phyloP scores from a whole-genome alignment of 2,329 filamentous ascomycete genomes.

The Phialocephala subalpina region DNA sequence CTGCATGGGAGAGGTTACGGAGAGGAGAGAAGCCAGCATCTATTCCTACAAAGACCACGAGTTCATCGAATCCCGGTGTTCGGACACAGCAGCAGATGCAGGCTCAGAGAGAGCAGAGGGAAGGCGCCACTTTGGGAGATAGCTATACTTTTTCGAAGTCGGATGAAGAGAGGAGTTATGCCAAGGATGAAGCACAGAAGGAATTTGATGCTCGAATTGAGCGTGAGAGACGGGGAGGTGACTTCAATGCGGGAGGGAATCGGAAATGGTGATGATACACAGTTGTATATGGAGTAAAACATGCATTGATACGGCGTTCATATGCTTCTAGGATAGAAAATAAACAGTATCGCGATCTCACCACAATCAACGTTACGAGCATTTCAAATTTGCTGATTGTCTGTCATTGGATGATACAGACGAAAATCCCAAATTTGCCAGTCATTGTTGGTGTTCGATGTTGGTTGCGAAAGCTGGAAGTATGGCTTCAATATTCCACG shows the following conservation, averaged over 20 bases:
- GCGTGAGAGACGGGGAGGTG: slow-evolving; percentile 41
- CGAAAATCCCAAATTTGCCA: background rate
- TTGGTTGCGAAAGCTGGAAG: background rate
- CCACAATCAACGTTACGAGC: background rate
- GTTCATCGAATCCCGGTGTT: slow-evolving; percentile 22
- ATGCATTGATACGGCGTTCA: background rate
- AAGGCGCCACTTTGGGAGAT: slow-evolving; percentile 27
- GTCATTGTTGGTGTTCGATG: background rate
- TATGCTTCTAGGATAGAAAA: background rate
- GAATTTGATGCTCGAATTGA: slow-evolving; percentile 46
- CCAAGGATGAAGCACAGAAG: slow-evolving; percentile 39
- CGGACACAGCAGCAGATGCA: slow-evolving; percentile 27
- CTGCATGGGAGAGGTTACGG: slow-evolving; percentile 45
- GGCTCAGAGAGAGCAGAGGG: slow-evolving; percentile 20
- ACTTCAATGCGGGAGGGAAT: slow-evolving; percentile 33
- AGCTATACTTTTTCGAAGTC: slow-evolving; percentile 38
- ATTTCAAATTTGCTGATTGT: background rate
- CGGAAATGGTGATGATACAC: slow-evolving; percentile 16
- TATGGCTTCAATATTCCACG: background rate
- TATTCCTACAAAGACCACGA: slow-evolving; percentile 11
- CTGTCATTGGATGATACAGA: background rate
- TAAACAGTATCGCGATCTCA: background rate
- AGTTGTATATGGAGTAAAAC: background rate
- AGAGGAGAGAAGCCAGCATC: slow-evolving; percentile 28
- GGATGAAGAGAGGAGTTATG: slow-evolving; percentile 34